Conservation (phyloP, 768 basidiomycete species). For the Boletus pseudopeckii region DNA sequence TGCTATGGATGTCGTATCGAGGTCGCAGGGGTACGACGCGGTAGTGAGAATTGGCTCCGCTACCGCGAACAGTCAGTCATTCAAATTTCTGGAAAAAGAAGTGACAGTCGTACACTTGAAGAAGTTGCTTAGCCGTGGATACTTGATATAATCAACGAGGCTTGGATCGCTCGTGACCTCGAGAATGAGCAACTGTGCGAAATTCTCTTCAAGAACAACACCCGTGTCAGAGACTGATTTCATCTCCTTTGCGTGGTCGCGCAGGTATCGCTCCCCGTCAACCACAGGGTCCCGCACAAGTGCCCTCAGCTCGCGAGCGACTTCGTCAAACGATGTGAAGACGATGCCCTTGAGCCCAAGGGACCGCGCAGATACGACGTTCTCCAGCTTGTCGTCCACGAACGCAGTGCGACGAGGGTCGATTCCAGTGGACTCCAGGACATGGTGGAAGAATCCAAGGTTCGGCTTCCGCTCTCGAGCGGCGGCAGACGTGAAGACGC, state of each 20-base stretch:
- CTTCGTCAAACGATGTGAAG: slow-evolving; percentile 16
- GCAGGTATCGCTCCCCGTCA: slow-evolving; percentile 16
- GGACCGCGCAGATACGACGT: slow-evolving; percentile 18
- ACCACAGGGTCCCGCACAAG: slow-evolving; percentile 15
- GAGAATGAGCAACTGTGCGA: slow-evolving; percentile 20
- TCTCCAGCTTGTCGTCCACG: slow-evolving; percentile 24
- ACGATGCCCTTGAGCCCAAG: slow-evolving; percentile 20
- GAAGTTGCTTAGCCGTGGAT: slow-evolving; percentile 19
- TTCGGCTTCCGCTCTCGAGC: slow-evolving; percentile 20
- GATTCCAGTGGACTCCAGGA: slow-evolving; percentile 13
- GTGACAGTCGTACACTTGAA: slow-evolving; percentile 13
- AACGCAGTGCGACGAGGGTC: slow-evolving; percentile 20
- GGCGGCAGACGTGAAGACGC: slow-evolving; percentile 18
- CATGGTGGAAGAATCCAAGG: slow-evolving; percentile 17
- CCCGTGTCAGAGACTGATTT: slow-evolving; percentile 15
- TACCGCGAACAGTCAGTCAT: slow-evolving; percentile 1
- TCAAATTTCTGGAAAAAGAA: background rate
- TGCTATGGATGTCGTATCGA: slow-evolving; percentile 20
- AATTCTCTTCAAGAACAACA: slow-evolving; percentile 19
- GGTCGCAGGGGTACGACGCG: slow-evolving; percentile 12
- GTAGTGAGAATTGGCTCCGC: slow-evolving; percentile 10
- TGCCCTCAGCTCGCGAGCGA: slow-evolving; percentile 10
- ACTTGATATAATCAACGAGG: slow-evolving; percentile 19
- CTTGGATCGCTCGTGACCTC: slow-evolving; percentile 13
- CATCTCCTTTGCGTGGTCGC: slow-evolving; percentile 12